Conservation (phyloP, 2,329 filamentous ascomycete species). For the Capronia americana region DNA sequence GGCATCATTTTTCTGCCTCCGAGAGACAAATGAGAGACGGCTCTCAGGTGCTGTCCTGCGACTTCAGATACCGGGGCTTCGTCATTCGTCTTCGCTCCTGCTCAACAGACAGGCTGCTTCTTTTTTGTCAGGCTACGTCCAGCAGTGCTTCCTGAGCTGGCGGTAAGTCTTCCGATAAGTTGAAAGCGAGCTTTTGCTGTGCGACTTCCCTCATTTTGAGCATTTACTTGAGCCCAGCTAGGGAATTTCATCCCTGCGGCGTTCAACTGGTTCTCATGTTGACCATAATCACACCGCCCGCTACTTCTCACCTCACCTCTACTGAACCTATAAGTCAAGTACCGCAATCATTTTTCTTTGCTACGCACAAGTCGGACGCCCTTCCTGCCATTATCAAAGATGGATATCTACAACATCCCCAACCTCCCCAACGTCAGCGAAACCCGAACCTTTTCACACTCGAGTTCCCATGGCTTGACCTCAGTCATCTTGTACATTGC, state of each 20-base stretch:
- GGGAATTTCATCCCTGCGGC: constrained; percentile 23
- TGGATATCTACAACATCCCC: constrained; percentile 30
- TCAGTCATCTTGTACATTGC: constrained; percentile 19
- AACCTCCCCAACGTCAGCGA: constrained; percentile 32
- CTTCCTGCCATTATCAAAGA: constrained; percentile 9
- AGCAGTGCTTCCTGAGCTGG: constrained; percentile 11
- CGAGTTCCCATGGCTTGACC: constrained; percentile 10
- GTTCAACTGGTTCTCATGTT: constrained; percentile 22
- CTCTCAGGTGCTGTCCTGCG: constrained; percentile 13
- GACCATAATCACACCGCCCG: constrained; percentile 24
- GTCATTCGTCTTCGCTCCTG: constrained; percentile 16
- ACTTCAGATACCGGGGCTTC: constrained; percentile 14
- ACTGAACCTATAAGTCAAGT: constrained; percentile 14
- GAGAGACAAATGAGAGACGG: constrained; percentile 23
- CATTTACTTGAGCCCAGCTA: constrained; percentile 15
- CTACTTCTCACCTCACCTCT: constrained; percentile 9
- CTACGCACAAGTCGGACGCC: constrained; percentile 7
- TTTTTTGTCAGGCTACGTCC: background rate
- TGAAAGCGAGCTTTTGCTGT: constrained; percentile 9
- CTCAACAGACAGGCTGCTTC: constrained; percentile 2
- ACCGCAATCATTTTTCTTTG: constrained; percentile 3
- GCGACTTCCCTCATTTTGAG: constrained; percentile 22
- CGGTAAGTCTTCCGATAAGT: constrained; percentile 35
- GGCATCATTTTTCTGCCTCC: constrained; percentile 21
- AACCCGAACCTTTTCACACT: constrained; percentile 19